phyloP scores from a whole-genome alignment of 1,139 yeast species.

The Tardiomyces digboiensis region DNA sequence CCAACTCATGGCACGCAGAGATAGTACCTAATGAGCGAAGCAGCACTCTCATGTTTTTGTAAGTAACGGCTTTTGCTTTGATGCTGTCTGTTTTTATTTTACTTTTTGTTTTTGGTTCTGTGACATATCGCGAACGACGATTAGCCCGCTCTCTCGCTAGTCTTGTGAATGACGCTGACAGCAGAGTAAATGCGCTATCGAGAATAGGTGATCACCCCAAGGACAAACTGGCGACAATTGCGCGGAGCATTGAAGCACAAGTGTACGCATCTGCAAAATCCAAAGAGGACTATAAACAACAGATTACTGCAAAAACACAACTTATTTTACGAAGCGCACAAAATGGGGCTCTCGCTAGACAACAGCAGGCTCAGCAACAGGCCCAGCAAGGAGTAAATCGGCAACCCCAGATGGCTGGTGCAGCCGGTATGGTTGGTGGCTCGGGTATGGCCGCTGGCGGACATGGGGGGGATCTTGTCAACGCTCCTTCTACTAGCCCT shows the following conservation, averaged over 20 bases:
- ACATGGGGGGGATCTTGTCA: no score
- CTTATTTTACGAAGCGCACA: background rate
- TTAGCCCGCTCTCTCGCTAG: no score
- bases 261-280: background rate
- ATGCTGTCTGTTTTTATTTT: background rate
- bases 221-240: background rate
- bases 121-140: no score
- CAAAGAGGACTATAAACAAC: slow-evolving; percentile 16
- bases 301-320: slow-evolving; percentile 12
- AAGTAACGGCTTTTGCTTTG: background rate
- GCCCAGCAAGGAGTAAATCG: slow-evolving; percentile 3
- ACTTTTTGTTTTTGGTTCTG: no score
- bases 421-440: background rate
- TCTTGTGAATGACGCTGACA: no score
- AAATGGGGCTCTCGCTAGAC: background rate
- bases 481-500: background rate
- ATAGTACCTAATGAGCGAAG: background rate
- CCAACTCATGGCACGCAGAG: background rate
- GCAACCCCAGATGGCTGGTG: background rate
- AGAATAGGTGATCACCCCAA: background rate
- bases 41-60: background rate
- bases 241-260: background rate
- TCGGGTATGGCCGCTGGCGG: background rate
- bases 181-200: background rate
- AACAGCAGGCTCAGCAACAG: slow-evolving; percentile 7